A percentile compares a stretch with the other conserved stretches of the same genome.
These are phyloP conservation scores for Panicum miliaceum DNA, from an alignment of 176 grass and related monocot species.

Conservation along the genomic window DNA sequence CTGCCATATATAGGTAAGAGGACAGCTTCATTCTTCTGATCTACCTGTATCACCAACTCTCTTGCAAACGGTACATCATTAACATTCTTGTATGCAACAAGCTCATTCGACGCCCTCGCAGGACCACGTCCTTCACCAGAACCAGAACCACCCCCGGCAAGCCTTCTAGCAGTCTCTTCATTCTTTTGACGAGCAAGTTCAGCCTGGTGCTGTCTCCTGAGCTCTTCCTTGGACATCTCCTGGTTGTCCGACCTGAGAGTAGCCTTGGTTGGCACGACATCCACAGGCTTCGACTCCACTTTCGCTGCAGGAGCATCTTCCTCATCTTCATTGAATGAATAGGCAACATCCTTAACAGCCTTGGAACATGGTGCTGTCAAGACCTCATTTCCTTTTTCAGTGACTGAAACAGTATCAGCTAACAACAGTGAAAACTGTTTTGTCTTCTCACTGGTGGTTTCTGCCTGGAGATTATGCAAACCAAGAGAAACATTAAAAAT, in stretches of 20 bases:
- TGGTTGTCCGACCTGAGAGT: slow-evolving; percentile 76
- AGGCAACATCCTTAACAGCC: slow-evolving; percentile 65
- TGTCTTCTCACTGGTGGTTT: slow-evolving; percentile 79
- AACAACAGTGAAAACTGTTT: slow-evolving; percentile 76
- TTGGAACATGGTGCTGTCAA: slow-evolving; percentile 78
- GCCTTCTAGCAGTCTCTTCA: slow-evolving; percentile 78
- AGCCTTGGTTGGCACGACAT: slow-evolving; percentile 56
- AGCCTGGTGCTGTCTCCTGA: slow-evolving; percentile 79
- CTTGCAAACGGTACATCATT: slow-evolving; percentile 73
- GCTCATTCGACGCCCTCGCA: slow-evolving; percentile 63
- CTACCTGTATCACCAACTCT: slow-evolving; percentile 81
- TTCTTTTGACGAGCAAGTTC: slow-evolving; percentile 90
- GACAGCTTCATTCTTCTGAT: slow-evolving; percentile 85
- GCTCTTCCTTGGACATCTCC: slow-evolving; percentile 92
- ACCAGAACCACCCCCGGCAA: slow-evolving; percentile 64
- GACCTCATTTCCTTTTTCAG: slow-evolving; percentile 59
- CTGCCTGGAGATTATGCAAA: slow-evolving; percentile 83
- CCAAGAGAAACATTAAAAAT: slow-evolving; percentile 90
- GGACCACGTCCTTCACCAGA: slow-evolving; percentile 57
- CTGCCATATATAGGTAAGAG: slow-evolving; percentile 86
- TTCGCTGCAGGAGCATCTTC: slow-evolving; percentile 45
- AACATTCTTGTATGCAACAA: slow-evolving; percentile 79
- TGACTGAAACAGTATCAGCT: slow-evolving; percentile 81
- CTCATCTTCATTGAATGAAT: slow-evolving; percentile 79
- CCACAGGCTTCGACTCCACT: slow-evolving; percentile 2